Evolutionary conservation across 1,139 yeast genomes (phyloP).

Genomic region (Arxiozyma heterogenica): DNA sequence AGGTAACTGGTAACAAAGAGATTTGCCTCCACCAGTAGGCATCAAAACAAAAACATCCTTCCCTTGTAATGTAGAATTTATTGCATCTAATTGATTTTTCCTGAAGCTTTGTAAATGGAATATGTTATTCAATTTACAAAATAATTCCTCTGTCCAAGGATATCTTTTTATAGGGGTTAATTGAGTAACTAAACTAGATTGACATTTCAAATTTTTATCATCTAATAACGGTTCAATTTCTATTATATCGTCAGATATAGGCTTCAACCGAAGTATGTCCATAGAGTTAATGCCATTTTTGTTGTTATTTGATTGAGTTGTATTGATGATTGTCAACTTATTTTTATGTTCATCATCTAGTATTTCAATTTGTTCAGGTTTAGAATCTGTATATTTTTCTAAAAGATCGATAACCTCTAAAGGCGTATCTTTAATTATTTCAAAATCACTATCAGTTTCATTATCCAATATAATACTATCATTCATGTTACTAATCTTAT

Average conservation of each 20-base stretch:
- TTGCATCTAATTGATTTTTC: slow-evolving; percentile 77
- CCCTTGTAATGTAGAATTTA: slow-evolving; percentile 70
- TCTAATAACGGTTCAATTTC: slow-evolving; percentile 8
- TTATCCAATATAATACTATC: not conserved
- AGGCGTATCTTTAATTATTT: slow-evolving; percentile 9
- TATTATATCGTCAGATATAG: not conserved
- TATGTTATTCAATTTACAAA: slow-evolving; percentile 42
- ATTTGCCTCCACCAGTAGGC: slow-evolving; percentile 99
- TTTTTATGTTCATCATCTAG: not conserved
- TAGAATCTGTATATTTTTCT: not conserved
- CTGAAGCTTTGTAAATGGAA: slow-evolving; percentile 65
- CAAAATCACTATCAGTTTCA: slow-evolving; percentile 11
- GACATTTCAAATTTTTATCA: slow-evolving; percentile 1
- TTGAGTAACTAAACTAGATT: not conserved
- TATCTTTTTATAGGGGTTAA: slow-evolving; percentile 13
- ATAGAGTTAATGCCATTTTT: not conserved
- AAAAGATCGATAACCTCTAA: slow-evolving; percentile 12
- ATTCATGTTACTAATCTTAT: not conserved
- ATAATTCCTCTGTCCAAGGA: slow-evolving; percentile 63
- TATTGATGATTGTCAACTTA: not conserved
- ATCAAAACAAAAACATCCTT: slow-evolving; percentile 87
- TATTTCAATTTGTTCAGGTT: not conserved
- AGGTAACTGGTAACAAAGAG: slow-evolving; percentile 91
- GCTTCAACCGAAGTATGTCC: not conserved
- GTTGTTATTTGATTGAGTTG: not conserved